Evolutionary conservation across 352 stramenopile genomes (phyloP), one percentile per base, ranked within the genome.

Genomic region (Globisporangium uncinulatum): DNA sequence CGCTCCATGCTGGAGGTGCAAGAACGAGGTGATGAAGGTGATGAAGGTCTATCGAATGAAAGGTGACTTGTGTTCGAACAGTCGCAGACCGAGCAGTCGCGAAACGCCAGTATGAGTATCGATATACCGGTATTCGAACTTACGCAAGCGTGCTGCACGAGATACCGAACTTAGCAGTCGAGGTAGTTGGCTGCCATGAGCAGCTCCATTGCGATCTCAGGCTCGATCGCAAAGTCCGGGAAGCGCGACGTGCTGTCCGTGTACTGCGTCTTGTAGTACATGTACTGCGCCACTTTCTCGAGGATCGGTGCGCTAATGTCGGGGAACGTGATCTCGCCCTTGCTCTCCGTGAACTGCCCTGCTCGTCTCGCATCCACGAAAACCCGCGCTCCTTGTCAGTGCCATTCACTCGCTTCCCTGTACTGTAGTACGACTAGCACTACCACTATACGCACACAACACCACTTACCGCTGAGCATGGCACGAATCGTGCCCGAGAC

Each of bases 261-360:
- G 73, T 98, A 98, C 71, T 88, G 76, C 47, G 86, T 87, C 83
- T 99, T 99, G 82, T 99, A 99, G 80, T 99, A 98, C 62, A 99
- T 89, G 83, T 99, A 99, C 74, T 98, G 92, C 46, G 96, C 96
- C 36, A 98, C 92, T 63, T 98, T 98, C 70, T 99, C 97, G 19
- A 99, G 70, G 61, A 99, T 98, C 32, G 86, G 82, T 21, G 90
- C 93, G 49, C 88, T 90, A 65, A 99, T 99, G 59, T 91, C 97
- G 0, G 94, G 95, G 68, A 99, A 99, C 36, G 82, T 90, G 69
- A 99, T 98, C 68, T 99, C 92, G 57, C 92, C 92, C 62, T 95
- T 92, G 79, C 83, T 96, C 65, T 97, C 90, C 19, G 79, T 94
- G 62, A 97, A 97, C 59, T 94, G 84, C 36, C 87, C 87, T 95